These are phyloP conservation scores for Cercospora sojina DNA, from an alignment of 2,329 filamentous ascomycete genomes.

Conservation along the genomic window DNA sequence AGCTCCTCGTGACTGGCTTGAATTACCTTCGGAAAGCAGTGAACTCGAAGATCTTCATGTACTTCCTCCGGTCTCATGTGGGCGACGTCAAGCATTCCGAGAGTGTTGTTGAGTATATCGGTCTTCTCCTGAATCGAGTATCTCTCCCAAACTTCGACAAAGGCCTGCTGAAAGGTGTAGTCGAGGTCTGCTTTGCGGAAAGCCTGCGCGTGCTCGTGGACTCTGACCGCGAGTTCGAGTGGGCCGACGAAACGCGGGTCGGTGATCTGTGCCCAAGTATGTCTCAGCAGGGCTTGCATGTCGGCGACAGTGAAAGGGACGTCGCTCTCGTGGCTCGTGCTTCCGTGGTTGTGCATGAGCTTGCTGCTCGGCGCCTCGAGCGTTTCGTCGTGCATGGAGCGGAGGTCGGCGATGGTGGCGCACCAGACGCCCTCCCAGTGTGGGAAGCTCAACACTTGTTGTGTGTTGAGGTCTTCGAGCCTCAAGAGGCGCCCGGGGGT, in stretches of 20 bases:
- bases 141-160: neutral
- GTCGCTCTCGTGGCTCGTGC: neutral
- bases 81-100: slow-evolving; percentile 1
- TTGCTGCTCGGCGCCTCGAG: neutral
- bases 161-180: neutral
- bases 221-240: neutral
- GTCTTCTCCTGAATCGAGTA: neutral
- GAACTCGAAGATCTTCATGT: neutral
- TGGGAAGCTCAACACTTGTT: neutral
- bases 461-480: neutral
- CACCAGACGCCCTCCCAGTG: slow-evolving; percentile 3
- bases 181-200: neutral
- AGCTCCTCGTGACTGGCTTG: slow-evolving; percentile 1
- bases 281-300: neutral
- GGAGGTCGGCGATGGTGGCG: slow-evolving; percentile 1
- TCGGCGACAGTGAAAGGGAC: neutral
- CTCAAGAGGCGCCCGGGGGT: neutral
- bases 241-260: neutral
- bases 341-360: neutral
- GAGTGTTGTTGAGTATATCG: neutral
- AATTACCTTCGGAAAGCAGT: neutral
- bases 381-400: neutral
- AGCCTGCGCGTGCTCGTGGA: neutral
- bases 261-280: neutral
- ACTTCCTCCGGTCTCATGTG: neutral